phyloP scores from a whole-genome alignment of 2,329 filamentous ascomycete species.

The Diaporthe aspalathi region DNA sequence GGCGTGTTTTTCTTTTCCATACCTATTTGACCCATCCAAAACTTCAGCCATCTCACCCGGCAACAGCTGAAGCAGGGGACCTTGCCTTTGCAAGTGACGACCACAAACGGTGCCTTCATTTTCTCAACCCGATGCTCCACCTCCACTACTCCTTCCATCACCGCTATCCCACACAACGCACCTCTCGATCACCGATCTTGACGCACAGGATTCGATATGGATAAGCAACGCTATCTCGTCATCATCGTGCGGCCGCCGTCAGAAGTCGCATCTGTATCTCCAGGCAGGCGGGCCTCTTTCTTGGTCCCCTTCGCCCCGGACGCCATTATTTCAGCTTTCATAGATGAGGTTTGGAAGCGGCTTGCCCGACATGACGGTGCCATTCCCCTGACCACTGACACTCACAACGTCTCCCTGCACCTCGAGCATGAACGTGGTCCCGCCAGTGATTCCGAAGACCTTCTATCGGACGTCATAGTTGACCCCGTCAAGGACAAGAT shows the following conservation, averaged over 20 bases:
- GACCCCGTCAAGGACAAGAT: background rate
- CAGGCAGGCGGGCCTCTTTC: background rate
- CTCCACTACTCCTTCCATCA: background rate
- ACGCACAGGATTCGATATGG: background rate
- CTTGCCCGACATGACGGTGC: background rate
- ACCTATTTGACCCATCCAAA: no score
- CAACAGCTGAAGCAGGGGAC: no score
- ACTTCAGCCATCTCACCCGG: no score
- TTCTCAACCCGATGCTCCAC: no score
- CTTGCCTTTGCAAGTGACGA: no score
- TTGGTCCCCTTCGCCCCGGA: constrained; percentile 18
- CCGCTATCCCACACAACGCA: background rate
- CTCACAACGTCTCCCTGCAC: constrained; percentile 11
- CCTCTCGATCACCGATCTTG: background rate
- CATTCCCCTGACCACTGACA: constrained; percentile 1
- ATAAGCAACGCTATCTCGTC: constrained; percentile 21
- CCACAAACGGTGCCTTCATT: no score
- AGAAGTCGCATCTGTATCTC: background rate
- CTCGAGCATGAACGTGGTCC: background rate
- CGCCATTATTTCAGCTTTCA: background rate
- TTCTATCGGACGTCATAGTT: background rate
- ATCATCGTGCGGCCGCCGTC: constrained; percentile 15
- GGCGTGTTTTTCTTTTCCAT: no score
- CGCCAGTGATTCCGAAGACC: background rate
- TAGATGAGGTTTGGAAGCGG: constrained; percentile 23